Evolutionary conservation across 2,329 filamentous ascomycete species (phyloP).

Genomic region (Fusarium marasasianum): DNA sequence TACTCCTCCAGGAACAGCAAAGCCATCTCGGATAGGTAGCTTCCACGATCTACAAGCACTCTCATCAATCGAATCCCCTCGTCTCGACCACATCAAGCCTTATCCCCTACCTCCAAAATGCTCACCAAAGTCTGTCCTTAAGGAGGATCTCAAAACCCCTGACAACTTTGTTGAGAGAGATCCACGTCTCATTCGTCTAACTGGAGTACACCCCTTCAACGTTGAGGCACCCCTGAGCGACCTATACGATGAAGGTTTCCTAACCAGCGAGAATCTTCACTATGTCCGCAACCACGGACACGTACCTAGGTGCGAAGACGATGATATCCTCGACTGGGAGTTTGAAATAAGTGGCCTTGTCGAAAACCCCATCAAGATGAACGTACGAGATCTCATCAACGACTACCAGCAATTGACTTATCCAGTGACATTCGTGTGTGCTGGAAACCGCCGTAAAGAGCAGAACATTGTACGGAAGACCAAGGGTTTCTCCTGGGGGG

Average conservation of each 20-base stretch:
- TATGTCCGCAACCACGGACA: conserved; percentile 92
- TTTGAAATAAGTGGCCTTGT: conserved; percentile 87
- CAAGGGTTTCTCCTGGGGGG: conserved; percentile 94
- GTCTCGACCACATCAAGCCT: conserved; percentile 20
- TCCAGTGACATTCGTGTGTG: conserved; percentile 89
- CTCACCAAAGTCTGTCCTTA: conserved; percentile 69
- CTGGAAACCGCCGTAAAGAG: conserved; percentile 91
- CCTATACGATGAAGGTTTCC: conserved; percentile 81
- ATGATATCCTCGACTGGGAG: conserved; percentile 80
- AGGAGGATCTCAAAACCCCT: conserved; percentile 83
- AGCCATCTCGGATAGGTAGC: conserved; percentile 49
- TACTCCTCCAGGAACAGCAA: conserved; percentile 53
- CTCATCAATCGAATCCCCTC: conserved; percentile 27
- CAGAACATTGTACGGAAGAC: conserved; percentile 91
- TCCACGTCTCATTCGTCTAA: conserved; percentile 82
- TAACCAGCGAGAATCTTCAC: conserved; percentile 88
- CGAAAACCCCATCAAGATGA: conserved; percentile 77
- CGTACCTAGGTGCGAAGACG: conserved; percentile 79
- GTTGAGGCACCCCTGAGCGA: conserved; percentile 83
- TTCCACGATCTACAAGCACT: conserved; percentile 36
- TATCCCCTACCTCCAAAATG: conserved; percentile 77
- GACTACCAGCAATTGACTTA: conserved; percentile 85
- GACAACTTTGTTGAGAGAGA: conserved; percentile 85
- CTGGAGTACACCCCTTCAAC: conserved; percentile 91
- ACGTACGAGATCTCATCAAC: conserved; percentile 74